Evolutionary conservation across 73 alveolate genomes (phyloP), one percentile per base, ranked within the genome.

Genomic region (Paramecium biaurelia): DNA sequence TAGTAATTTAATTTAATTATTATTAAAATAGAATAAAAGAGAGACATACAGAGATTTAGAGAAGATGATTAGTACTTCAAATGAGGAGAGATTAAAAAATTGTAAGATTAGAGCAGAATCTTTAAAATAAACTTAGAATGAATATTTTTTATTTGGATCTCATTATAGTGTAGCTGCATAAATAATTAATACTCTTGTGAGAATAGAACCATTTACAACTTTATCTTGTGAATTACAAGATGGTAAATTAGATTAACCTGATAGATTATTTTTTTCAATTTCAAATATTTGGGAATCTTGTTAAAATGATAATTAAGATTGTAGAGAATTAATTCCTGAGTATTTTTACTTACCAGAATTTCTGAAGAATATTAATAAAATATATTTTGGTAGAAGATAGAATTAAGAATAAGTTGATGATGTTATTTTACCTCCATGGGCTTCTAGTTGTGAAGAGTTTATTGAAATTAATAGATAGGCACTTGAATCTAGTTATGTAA

Each of bases 291-390:
- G 95, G 92, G 74, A 89, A 12, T 89, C 96, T 26, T 93, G 95
- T 10, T 45, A 57, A 49, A 76, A 95, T 14, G 95, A 93, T 72
- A 85, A 93, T 70, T 85, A 93, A 30, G 99, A 98, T 93, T 85
- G 86, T 70, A 98, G 98, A 94, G 99, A 98, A 92, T 92, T 98
- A 59, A 97, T 97, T 43, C 99, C 99, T 6, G 99, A 98, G 93
- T 93, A 97, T 89, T 98, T 93, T 45, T 93, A 92, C 59, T 68
- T 94, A 58, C 98, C 98, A 28, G 97, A 95, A 89, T 74, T 93
- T 92, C 86, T 96, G 85, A 57, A 58, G 28, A 96, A 95, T 92
- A 89, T 70, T 74, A 92, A 92, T 49, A 84, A 95, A 32, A 79
- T 94, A 76, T 53, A 85, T 58, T 95, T 95, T 85, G 98, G 98